Evolutionary conservation across 2,329 filamentous ascomycete genomes (phyloP).

Genomic region (Periconia sp.): DNA sequence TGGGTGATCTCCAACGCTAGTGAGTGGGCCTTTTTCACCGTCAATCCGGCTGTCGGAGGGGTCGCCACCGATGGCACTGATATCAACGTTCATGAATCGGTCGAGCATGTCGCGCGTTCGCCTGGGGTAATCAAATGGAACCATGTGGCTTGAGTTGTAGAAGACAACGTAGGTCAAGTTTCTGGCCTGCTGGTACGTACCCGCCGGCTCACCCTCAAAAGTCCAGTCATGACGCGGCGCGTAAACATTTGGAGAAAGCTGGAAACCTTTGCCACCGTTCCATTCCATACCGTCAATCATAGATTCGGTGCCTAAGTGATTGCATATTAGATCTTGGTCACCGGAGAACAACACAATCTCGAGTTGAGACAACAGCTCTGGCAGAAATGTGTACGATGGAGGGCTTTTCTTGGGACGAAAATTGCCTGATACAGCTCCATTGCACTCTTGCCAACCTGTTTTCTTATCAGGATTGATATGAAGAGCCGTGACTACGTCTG

Average conservation of each 20-base stretch:
- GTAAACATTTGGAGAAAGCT: constrained; percentile 81
- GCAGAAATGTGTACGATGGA: constrained; percentile 74
- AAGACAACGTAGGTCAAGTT: constrained; percentile 96
- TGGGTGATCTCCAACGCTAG: constrained; percentile 72
- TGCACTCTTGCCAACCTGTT: constrained; percentile 91
- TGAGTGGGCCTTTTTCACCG: constrained; percentile 78
- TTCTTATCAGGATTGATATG: constrained; percentile 81
- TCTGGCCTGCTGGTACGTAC: constrained; percentile 90
- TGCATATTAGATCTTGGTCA: constrained; percentile 93
- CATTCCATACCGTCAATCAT: constrained; percentile 88
- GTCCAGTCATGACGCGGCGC: constrained; percentile 93
- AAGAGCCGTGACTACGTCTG: constrained; percentile 77
- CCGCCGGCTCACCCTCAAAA: constrained; percentile 84
- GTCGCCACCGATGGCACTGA: constrained; percentile 79
- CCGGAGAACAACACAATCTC: constrained; percentile 89
- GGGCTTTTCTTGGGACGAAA: constrained; percentile 72
- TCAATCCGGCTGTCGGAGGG: constrained; percentile 81
- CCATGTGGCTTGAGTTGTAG: constrained; percentile 97
- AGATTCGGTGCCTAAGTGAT: constrained; percentile 90
- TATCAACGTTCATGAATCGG: constrained; percentile 91
- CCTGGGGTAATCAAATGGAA: constrained; percentile 88
- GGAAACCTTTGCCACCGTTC: constrained; percentile 91
- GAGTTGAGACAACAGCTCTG: constrained; percentile 74
- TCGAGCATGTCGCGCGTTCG: constrained; percentile 95
- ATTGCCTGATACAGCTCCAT: constrained; percentile 70